Conservation (phyloP, 257 asterid species). For the Coffea eugenioides region DNA sequence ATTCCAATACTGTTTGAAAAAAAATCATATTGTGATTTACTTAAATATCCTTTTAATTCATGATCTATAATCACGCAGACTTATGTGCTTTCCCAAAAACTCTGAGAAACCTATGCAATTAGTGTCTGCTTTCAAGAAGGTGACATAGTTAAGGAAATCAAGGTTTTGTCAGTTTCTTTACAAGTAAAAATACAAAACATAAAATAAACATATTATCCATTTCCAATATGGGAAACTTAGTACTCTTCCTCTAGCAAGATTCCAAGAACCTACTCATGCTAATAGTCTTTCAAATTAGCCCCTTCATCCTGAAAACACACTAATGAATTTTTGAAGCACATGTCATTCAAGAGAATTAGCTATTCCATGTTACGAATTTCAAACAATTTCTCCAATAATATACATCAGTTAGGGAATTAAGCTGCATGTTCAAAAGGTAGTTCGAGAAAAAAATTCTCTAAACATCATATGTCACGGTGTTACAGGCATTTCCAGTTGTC, state of each 20-base stretch:
- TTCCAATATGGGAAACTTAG: not conserved
- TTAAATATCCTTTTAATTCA: not conserved
- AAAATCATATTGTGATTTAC: not conserved
- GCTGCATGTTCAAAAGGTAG: not conserved
- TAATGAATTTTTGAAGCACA: not conserved
- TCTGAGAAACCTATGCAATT: not conserved
- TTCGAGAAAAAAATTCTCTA: no score
- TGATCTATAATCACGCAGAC: not conserved
- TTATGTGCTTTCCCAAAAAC: not conserved
- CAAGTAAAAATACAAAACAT: not conserved
- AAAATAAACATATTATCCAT: not conserved
- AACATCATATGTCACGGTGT: not conserved
- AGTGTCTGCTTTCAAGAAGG: not conserved
- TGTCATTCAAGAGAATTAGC: not conserved
- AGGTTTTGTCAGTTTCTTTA: not conserved
- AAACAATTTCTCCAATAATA: not conserved
- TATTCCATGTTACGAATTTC: not conserved
- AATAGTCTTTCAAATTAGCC: not conserved
- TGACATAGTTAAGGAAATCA: not conserved
- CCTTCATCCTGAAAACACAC: not conserved
- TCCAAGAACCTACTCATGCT: not conserved
- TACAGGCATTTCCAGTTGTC: constrained; percentile 5
- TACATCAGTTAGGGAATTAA: not conserved
- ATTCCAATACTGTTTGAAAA: not conserved
- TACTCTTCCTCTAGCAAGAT: not conserved